Percentiles rank a stretch among this genome's conserved stretches.
phyloP scores from a whole-genome alignment of 2,329 filamentous ascomycete genomes.

The Pseudogymnoascus sp. region DNA sequence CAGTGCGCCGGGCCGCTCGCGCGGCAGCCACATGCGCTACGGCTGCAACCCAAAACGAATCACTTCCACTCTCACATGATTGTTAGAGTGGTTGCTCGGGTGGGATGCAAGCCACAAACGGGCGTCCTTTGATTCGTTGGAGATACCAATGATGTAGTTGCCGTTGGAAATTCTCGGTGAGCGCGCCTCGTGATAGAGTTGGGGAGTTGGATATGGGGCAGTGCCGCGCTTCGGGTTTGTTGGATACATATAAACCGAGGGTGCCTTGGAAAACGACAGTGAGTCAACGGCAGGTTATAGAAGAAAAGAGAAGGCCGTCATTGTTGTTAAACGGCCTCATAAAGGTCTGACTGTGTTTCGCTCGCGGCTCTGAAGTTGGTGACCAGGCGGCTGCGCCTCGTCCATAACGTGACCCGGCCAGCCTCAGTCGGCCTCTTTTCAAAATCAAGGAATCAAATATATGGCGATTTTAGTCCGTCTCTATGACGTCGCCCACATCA shows the following conservation, averaged over 20 bases:
- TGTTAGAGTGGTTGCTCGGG: not conserved
- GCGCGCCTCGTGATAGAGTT: not conserved
- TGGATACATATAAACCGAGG: not conserved
- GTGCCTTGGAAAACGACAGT: not conserved
- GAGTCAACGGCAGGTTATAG: not conserved
- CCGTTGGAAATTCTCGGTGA: not conserved
- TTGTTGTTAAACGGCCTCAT: not conserved
- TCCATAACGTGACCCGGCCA: not conserved
- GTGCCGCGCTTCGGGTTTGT: not conserved
- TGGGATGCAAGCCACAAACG: not conserved
- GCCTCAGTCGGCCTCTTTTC: not conserved
- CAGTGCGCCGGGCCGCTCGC: slow-evolving; percentile 2
- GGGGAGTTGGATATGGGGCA: not conserved
- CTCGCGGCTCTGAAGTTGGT: not conserved
- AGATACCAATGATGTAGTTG: not conserved
- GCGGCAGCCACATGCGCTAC: slow-evolving; percentile 1
- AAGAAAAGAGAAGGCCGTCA: not conserved
- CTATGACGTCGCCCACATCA: not conserved
- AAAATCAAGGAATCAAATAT: not conserved
- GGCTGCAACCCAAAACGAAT: not conserved
- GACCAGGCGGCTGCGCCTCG: not conserved
- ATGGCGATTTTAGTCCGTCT: not conserved
- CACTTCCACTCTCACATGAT: slow-evolving; percentile 6
- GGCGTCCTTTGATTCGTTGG: not conserved
- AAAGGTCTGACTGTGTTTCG: not conserved